phyloP scores from a whole-genome alignment of 208 protist species.

The Porcisia hertigi region DNA sequence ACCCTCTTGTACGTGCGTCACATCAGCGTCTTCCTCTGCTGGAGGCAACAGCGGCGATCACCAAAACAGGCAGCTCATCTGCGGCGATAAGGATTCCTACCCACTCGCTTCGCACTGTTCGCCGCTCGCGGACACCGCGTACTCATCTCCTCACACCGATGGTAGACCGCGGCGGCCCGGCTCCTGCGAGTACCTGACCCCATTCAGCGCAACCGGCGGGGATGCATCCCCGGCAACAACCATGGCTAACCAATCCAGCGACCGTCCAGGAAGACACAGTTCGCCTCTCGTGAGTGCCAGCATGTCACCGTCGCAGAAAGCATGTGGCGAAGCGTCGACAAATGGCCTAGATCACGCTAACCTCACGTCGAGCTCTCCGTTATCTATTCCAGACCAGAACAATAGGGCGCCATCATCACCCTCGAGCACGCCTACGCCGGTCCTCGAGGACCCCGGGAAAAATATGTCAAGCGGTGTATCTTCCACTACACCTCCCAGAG shows the following conservation, averaged over 20 bases:
- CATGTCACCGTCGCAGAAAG: not conserved
- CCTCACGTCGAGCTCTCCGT: not conserved
- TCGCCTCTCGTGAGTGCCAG: not conserved
- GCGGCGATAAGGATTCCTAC: not conserved
- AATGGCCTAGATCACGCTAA: not conserved
- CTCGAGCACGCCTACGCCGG: not conserved
- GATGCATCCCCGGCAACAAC: not conserved
- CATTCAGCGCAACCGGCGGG: conserved; percentile 10
- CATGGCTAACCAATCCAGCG: not conserved
- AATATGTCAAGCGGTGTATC: not conserved
- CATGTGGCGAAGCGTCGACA: not conserved
- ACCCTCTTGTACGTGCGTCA: not conserved
- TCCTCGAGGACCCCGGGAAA: not conserved
- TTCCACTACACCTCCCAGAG: not conserved
- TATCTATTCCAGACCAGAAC: not conserved
- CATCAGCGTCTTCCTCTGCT: not conserved
- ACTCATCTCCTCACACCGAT: conserved; percentile 17
- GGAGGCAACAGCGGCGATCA: not conserved
- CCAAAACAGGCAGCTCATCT: not conserved
- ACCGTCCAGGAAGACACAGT: not conserved
- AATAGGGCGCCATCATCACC: not conserved
- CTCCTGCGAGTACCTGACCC: conserved; percentile 22
- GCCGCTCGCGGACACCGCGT: not conserved
- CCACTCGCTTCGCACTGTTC: not conserved
- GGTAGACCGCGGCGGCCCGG: not conserved